Conservation (phyloP, 768 basidiomycete genomes). For the Podaxis carcinomalis region DNA sequence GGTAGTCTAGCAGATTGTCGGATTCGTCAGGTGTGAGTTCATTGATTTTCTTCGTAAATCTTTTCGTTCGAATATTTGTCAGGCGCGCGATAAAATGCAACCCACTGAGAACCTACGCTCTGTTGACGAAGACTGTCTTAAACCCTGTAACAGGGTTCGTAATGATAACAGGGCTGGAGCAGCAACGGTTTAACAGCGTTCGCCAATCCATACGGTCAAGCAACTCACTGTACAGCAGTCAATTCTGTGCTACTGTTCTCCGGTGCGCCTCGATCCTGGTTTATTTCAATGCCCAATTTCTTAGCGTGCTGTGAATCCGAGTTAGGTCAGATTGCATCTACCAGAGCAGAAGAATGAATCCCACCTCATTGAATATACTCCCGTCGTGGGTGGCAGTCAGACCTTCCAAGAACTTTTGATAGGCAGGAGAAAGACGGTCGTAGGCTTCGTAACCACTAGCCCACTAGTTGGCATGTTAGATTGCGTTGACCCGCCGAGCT, state of each 20-base stretch:
- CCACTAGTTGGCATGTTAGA: neutral
- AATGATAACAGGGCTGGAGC: constrained; percentile 42
- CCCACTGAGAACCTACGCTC: constrained; percentile 23
- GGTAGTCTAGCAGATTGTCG: constrained; percentile 42
- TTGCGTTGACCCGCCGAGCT: neutral
- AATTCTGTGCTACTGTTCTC: constrained; percentile 46
- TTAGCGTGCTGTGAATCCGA: neutral
- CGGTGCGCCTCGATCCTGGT: constrained; percentile 41
- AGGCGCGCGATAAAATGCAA: neutral
- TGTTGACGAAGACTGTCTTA: constrained; percentile 54
- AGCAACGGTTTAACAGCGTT: neutral
- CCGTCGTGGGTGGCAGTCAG: constrained; percentile 52
- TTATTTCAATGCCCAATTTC: constrained; percentile 18
- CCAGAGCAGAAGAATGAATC: neutral
- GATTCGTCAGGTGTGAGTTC: constrained; percentile 55
- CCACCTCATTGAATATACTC: neutral
- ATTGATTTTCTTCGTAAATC: constrained; percentile 43
- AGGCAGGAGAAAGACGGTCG: constrained; percentile 54
- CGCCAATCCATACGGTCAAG: neutral
- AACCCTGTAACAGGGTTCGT: constrained; percentile 62
- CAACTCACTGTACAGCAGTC: constrained; percentile 43
- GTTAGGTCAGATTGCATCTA: neutral
- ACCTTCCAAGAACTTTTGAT: constrained; percentile 50
- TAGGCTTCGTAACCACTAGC: constrained; percentile 57
- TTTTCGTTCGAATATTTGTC: neutral